Evolutionary conservation across 208 protist genomes (phyloP).

Genomic region (Porcisia hertigi): DNA sequence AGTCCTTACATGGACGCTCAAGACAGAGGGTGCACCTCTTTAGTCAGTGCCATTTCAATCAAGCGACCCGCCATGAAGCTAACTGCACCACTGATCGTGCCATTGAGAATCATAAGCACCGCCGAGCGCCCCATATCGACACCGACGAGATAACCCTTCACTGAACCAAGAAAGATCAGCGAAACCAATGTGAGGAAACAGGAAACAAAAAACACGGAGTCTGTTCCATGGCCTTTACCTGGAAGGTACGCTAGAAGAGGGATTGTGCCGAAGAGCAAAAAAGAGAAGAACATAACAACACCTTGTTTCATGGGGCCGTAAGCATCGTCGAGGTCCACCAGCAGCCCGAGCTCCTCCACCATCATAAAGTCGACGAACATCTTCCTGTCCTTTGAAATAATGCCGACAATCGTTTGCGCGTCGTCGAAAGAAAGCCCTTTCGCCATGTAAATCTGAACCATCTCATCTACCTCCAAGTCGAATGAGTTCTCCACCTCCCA

Average conservation of each 20-base stretch:
- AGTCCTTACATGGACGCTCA: not conserved
- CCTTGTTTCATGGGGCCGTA: constrained; percentile 85
- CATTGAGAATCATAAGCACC: constrained; percentile 87
- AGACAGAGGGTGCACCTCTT: constrained; percentile 16
- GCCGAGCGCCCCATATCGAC: constrained; percentile 69
- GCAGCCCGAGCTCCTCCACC: constrained; percentile 92
- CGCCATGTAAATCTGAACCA: constrained; percentile 94
- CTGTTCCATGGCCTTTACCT: constrained; percentile 68
- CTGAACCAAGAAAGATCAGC: constrained; percentile 78
- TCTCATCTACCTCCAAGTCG: constrained; percentile 93
- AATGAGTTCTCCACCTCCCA: constrained; percentile 95
- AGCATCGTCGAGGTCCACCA: constrained; percentile 78
- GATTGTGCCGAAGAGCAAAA: constrained; percentile 91
- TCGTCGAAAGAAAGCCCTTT: constrained; percentile 92
- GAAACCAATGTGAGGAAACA: constrained; percentile 77
- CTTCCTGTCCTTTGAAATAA: constrained; percentile 93
- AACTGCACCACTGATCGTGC: constrained; percentile 75
- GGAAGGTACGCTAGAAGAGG: constrained; percentile 88
- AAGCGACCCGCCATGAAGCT: constrained; percentile 79
- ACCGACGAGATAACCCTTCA: constrained; percentile 87
- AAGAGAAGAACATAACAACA: constrained; percentile 94
- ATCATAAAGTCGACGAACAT: constrained; percentile 97
- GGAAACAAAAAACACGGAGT: constrained; percentile 78
- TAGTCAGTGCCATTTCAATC: constrained; percentile 60
- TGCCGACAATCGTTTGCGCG: constrained; percentile 87